phyloP scores from a whole-genome alignment of 192 early-diverging fungal species.

The Coemansia erecta region DNA sequence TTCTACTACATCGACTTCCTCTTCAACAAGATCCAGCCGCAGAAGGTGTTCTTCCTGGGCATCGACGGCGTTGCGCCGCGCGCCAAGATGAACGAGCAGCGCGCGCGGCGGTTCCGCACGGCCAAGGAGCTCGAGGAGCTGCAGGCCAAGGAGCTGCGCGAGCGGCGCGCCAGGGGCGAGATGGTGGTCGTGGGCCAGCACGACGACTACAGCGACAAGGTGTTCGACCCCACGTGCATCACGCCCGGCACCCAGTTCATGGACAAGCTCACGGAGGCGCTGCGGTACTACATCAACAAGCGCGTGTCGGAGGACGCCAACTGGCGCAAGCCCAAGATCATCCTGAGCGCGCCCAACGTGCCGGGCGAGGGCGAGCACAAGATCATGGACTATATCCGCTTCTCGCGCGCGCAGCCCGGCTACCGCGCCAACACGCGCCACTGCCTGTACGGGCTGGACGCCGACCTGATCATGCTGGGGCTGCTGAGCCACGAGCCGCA shows the following conservation, averaged over 20 bases:
- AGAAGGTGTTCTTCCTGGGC: slow-evolving; percentile 93
- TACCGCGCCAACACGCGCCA: slow-evolving; percentile 89
- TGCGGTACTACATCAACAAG: slow-evolving; percentile 89
- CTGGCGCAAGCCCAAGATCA: slow-evolving; percentile 88
- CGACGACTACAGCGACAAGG: slow-evolving; percentile 59
- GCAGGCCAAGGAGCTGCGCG: slow-evolving; percentile 41
- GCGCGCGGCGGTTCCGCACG: slow-evolving; percentile 92
- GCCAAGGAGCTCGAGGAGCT: slow-evolving; percentile 74
- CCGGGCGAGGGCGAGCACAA: slow-evolving; percentile 99
- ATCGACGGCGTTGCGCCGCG: slow-evolving; percentile 95
- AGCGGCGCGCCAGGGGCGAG: slow-evolving; percentile 62
- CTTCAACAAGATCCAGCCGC: slow-evolving; percentile 88
- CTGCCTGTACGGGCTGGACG: slow-evolving; percentile 96
- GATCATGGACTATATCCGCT: slow-evolving; percentile 98
- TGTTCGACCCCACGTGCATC: slow-evolving; percentile 98
- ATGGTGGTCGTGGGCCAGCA: slow-evolving; percentile 64
- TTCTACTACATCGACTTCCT: slow-evolving; percentile 97
- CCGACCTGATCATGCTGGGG: slow-evolving; percentile 97
- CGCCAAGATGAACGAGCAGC: slow-evolving; percentile 99
- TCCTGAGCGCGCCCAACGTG: slow-evolving; percentile 91
- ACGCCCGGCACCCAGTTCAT: slow-evolving; percentile 98
- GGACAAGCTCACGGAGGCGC: slow-evolving; percentile 78
- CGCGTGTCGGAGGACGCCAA: slow-evolving; percentile 84
- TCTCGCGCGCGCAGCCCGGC: slow-evolving; percentile 72
- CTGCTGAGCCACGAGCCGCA: slow-evolving; percentile 95